These are phyloP conservation scores for Saitoella complicata DNA, from an alignment of 805 yeast genomes.

Conservation along the genomic window DNA sequence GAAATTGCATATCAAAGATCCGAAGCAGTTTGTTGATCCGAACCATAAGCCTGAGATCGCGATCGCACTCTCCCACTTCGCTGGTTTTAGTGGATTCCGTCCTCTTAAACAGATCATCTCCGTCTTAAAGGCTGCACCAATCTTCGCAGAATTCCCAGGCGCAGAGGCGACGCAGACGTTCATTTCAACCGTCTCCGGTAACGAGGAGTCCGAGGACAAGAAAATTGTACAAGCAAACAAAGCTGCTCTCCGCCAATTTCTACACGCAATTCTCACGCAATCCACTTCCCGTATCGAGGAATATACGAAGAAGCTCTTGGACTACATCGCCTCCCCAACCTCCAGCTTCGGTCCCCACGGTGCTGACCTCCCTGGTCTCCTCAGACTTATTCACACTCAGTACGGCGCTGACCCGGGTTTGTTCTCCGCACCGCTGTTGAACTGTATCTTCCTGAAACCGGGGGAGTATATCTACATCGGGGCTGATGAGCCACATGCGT, in stretches of 20 bases:
- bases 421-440: slow-evolving; percentile 81
- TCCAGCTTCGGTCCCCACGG: slow-evolving; percentile 33
- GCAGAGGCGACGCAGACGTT: slow-evolving; percentile 38
- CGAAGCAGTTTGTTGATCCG: slow-evolving; percentile 82
- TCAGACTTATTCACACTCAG: slow-evolving; percentile 64
- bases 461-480: slow-evolving; percentile 96
- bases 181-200: slow-evolving; percentile 28
- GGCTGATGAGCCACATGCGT: slow-evolving; percentile 97
- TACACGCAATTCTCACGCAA: slow-evolving; percentile 72
- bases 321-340: slow-evolving; percentile 17
- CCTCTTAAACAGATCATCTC: slow-evolving; percentile 65
- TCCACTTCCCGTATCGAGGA: slow-evolving; percentile 38
- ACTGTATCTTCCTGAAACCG: slow-evolving; percentile 62
- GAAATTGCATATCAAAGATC: slow-evolving; percentile 63
- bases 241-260: slow-evolving; percentile 53
- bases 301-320: slow-evolving; percentile 51
- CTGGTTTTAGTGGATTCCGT: slow-evolving; percentile 95
- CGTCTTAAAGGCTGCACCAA: slow-evolving; percentile 59
- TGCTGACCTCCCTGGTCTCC: slow-evolving; percentile 47
- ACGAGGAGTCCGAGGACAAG: slow-evolving; percentile 18
- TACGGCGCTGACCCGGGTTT: slow-evolving; percentile 90
- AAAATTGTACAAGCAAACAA: slow-evolving; percentile 20
- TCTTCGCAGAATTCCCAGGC: slow-evolving; percentile 57
- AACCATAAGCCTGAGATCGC: slow-evolving; percentile 99
- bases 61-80: slow-evolving; percentile 85